These are phyloP conservation scores for Leccinum barrowsii DNA, from an alignment of 768 basidiomycete species.

Conservation along the genomic window DNA sequence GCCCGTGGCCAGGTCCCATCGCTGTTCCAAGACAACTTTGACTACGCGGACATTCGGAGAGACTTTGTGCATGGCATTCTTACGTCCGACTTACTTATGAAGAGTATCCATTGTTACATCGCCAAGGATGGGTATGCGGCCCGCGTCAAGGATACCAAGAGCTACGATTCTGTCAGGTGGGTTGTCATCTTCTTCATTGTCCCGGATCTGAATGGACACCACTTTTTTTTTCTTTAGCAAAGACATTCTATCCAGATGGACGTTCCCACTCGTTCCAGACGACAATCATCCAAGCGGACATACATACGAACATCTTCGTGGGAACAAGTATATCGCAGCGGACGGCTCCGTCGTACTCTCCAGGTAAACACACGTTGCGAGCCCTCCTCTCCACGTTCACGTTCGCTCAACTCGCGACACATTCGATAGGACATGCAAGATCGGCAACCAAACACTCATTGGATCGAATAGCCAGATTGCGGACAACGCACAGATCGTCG, in stretches of 20 bases:
- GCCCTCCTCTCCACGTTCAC: neutral
- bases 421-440: slow-evolving; percentile 63
- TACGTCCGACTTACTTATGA: slow-evolving; percentile 91
- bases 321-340: slow-evolving; percentile 85
- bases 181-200: neutral
- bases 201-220: neutral
- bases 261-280: slow-evolving; percentile 94
- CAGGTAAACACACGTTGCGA: slow-evolving; percentile 47
- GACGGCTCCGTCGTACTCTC: slow-evolving; percentile 76
- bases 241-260: slow-evolving; percentile 90
- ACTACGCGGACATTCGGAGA: slow-evolving; percentile 85
- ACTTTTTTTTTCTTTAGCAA: slow-evolving; percentile 51
- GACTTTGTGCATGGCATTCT: slow-evolving; percentile 95
- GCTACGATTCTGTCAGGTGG: slow-evolving; percentile 87
- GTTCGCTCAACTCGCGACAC: neutral
- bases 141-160: slow-evolving; percentile 88
- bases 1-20: slow-evolving; percentile 72
- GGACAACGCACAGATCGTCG: slow-evolving; percentile 60
- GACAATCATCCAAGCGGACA: slow-evolving; percentile 84
- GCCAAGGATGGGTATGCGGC: slow-evolving; percentile 89
- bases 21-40: slow-evolving; percentile 97
- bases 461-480: slow-evolving; percentile 71
- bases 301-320: slow-evolving; percentile 80
- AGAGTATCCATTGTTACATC: slow-evolving; percentile 89
- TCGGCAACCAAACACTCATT: slow-evolving; percentile 80